Evolutionary conservation across 2,329 filamentous ascomycete species (phyloP).

Genomic region (Epichloe hybrida): DNA sequence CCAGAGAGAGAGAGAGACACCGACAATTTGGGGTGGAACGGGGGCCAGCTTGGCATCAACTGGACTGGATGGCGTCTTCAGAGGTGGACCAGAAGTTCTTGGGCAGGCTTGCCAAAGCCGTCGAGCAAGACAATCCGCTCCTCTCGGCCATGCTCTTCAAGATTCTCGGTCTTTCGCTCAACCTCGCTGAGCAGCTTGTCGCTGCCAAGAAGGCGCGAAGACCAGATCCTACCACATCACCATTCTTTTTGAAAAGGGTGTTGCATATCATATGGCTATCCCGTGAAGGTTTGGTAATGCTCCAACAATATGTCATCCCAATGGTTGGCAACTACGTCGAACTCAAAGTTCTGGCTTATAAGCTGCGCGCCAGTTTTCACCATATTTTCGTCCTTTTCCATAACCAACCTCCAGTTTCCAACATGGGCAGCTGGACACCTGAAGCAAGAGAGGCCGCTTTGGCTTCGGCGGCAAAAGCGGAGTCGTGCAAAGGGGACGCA

Average conservation of each 20-base stretch:
- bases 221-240: slow-evolving; percentile 65
- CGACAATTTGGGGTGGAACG: not conserved
- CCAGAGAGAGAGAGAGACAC: not conserved
- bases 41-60: not conserved
- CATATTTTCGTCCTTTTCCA: slow-evolving; percentile 96
- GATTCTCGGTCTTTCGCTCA: slow-evolving; percentile 78
- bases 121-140: slow-evolving; percentile 62
- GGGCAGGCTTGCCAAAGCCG: slow-evolving; percentile 71
- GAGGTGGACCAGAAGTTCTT: slow-evolving; percentile 97
- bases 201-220: slow-evolving; percentile 71
- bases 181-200: slow-evolving; percentile 72
- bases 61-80: slow-evolving; percentile 69
- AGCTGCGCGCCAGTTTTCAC: slow-evolving; percentile 86
- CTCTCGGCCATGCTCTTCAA: slow-evolving; percentile 78
- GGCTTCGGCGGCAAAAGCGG: slow-evolving; percentile 16
- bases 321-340: slow-evolving; percentile 68
- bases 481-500: slow-evolving; percentile 38
- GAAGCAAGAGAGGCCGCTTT: slow-evolving; percentile 26
- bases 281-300: slow-evolving; percentile 74
- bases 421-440: slow-evolving; percentile 39
- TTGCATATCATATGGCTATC: slow-evolving; percentile 90
- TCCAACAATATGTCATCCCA: slow-evolving; percentile 79
- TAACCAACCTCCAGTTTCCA: slow-evolving; percentile 68
- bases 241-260: slow-evolving; percentile 70
- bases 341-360: slow-evolving; percentile 79